phyloP scores from a whole-genome alignment of 345 rosid genomes.

The Hibiscus syriacus region DNA sequence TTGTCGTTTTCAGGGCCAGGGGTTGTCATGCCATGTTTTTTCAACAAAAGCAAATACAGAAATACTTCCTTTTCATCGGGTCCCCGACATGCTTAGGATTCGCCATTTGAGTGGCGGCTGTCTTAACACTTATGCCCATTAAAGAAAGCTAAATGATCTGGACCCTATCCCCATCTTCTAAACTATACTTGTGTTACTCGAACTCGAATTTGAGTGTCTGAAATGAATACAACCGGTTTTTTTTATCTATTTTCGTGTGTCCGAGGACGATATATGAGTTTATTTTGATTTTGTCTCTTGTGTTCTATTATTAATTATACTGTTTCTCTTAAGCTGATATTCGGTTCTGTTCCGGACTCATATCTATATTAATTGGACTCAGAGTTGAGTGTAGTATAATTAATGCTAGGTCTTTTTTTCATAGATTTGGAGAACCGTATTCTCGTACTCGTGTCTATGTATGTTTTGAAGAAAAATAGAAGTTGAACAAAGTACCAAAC shows the following conservation, averaged over 20 bases:
- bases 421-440: not conserved
- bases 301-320: no score
- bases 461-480: not conserved
- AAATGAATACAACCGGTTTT: no score
- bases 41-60: conserved; percentile 41
- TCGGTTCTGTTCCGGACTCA: no score
- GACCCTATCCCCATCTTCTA: conserved; percentile 30
- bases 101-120: conserved; percentile 32
- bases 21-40: conserved; percentile 23
- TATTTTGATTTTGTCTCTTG: no score
- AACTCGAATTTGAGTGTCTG: not conserved
- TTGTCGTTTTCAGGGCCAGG: conserved; percentile 19
- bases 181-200: conserved; percentile 33
- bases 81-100: conserved; percentile 38
- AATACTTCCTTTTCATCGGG: conserved; percentile 17
- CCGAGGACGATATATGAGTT: no score
- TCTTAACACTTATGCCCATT: conserved; percentile 49
- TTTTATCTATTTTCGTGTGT: no score
- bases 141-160: conserved; percentile 43
- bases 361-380: no score
- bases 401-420: no score
- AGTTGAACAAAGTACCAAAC: conserved; percentile 77
- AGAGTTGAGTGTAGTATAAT: no score
- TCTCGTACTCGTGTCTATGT: not conserved
- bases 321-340: no score